phyloP scores from a whole-genome alignment of 352 stramenopile genomes.

The Phytopythium vexans region DNA sequence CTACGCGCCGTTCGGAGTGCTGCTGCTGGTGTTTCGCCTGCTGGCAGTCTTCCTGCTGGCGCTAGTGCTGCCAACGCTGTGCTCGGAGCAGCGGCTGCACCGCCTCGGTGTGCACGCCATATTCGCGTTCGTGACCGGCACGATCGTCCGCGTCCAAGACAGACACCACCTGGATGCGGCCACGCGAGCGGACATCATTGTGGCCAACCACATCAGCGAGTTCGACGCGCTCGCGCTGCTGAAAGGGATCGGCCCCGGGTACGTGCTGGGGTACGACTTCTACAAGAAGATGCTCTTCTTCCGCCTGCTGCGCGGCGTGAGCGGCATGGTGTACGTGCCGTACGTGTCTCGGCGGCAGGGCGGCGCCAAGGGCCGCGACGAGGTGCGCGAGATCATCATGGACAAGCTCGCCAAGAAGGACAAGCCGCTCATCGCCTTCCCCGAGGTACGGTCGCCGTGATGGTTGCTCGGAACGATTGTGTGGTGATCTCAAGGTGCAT shows the following conservation, averaged over 20 bases:
- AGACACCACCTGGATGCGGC: conserved; percentile 25
- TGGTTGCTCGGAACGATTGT: conserved; percentile 2
- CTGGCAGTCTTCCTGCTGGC: conserved; percentile 36
- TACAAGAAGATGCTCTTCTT: conserved; percentile 81
- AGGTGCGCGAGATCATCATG: conserved; percentile 59
- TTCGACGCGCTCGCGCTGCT: conserved; percentile 66
- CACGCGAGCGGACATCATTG: conserved; percentile 39
- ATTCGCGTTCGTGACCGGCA: conserved; percentile 42
- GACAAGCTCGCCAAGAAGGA: conserved; percentile 42
- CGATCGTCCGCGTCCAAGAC: conserved; percentile 37
- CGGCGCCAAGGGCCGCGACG: conserved; percentile 38
- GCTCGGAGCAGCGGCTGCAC: conserved; percentile 49
- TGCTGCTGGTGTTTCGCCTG: conserved; percentile 42
- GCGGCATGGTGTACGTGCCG: conserved; percentile 63
- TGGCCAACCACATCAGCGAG: conserved; percentile 78
- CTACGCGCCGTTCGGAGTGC: conserved; percentile 51
- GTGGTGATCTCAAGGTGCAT: not conserved
- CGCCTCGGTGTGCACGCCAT: conserved; percentile 31
- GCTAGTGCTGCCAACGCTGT: conserved; percentile 34
- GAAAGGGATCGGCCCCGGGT: conserved; percentile 31
- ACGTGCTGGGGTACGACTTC: conserved; percentile 79
- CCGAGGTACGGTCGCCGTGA: conserved; percentile 30
- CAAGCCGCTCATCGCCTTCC: conserved; percentile 59
- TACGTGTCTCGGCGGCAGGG: conserved; percentile 64
- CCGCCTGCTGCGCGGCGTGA: conserved; percentile 52